Evolutionary conservation across 345 rosid species (phyloP), one percentile per base, ranked within the genome.

Genomic region (Sisymbrium irio): DNA sequence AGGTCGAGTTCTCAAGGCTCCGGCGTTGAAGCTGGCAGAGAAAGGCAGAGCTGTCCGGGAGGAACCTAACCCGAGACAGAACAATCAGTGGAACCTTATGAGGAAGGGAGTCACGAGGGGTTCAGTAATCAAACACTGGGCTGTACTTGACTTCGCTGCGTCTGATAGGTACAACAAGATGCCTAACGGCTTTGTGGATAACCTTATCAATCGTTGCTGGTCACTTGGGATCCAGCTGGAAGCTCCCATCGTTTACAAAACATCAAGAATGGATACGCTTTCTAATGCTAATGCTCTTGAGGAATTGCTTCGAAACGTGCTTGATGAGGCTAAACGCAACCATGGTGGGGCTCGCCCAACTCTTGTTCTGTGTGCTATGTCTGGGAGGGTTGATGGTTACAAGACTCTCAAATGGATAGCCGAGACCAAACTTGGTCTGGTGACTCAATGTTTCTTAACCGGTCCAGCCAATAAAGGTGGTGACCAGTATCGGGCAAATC

Each of bases 391-490:
- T 71, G 50, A 77, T 5, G 97, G 98, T 15, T 91, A 91, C 82
- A 89, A 89, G 73, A 67, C 73, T 85, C 86, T 94, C 40, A 94
- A 91, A 66, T 94, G 97, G 93, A 81, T 89, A 64, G 85, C 91
- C 0, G 98, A 94, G 81, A 94, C 93, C 11, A 78, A 60, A 80
- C 78, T 91, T 56, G 98, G 98, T 67, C 37, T 94, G 18, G 89
- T 94, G 44, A 94, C 97, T 32, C 98, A 93, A 55, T 94, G 96
- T 72, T 94, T 92, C 64, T 82, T 94, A 80, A 81, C 89, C 0
- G 7, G 0, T 10, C 27, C 62, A 46, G 92, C 91, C 12, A 79
- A 57, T 39, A 82, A 4, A 39, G 82, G 78, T 12, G 66, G 66
- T 10, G 96, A 91, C 69, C 97, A 89, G 63, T 88, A 87, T 73